Conservation (phyloP, 495 filamentous ascomycete genomes). For the Paragyromitra xinjiangensis region DNA sequence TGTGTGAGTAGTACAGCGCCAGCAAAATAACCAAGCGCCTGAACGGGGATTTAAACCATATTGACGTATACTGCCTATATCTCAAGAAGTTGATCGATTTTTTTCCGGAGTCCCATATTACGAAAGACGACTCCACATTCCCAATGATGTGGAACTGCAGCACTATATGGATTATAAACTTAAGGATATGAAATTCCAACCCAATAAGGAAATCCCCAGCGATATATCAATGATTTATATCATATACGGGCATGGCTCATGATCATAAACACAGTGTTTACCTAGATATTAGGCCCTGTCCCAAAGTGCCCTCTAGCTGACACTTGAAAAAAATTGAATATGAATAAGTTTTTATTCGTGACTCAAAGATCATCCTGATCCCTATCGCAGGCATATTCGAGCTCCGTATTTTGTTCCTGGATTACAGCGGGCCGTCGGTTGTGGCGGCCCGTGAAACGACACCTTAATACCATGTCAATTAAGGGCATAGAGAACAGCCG, state of each 20-base stretch:
- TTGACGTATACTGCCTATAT: not conserved
- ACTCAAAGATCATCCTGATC: not conserved
- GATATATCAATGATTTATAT: not conserved
- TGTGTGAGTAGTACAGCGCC: not conserved
- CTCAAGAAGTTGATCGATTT: not conserved
- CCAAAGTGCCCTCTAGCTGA: not conserved
- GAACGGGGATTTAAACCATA: not conserved
- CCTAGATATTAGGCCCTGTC: not conserved
- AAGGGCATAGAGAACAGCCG: not conserved
- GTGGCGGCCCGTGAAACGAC: slow-evolving; percentile 34
- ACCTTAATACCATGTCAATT: not conserved
- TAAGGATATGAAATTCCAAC: not conserved
- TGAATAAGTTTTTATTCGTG: not conserved
- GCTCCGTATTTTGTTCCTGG: slow-evolving; percentile 7
- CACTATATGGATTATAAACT: not conserved
- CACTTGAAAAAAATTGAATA: no score
- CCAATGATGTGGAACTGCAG: not conserved
- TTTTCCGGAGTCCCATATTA: not conserved
- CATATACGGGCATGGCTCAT: not conserved
- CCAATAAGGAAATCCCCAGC: not conserved
- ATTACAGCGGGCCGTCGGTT: slow-evolving; percentile 31
- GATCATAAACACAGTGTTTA: not conserved
- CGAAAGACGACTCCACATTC: not conserved
- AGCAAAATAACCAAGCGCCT: not conserved
- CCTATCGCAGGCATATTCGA: not conserved